Percentiles rank a stretch among this genome's conserved stretches.
Conservation (phyloP, 345 rosid genomes). For the Citrus sinensis region DNA sequence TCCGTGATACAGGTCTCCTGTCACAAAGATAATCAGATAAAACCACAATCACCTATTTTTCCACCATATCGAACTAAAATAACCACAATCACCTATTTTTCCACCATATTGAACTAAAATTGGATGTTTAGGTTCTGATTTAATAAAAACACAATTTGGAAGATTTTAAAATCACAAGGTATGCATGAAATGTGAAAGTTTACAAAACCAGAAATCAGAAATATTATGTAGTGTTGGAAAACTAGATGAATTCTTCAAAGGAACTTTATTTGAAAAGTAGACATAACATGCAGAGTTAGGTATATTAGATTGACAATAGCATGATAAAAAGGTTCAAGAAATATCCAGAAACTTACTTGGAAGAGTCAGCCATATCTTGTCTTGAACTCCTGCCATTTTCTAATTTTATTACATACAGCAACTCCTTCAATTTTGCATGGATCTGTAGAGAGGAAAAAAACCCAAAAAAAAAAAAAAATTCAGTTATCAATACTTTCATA, state of each 20-base stretch:
- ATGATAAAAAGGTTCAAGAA: conserved; percentile 1
- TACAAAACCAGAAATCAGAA: neutral
- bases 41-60: neutral
- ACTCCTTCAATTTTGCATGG: conserved; percentile 60
- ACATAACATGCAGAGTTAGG: neutral
- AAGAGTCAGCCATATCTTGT: conserved; percentile 42
- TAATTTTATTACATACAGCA: conserved; percentile 46
- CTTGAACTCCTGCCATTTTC: conserved; percentile 52
- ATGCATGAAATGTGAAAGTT: neutral
- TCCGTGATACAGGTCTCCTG: conserved; percentile 62
- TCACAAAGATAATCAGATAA: conserved; percentile 16
- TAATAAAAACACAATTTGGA: neutral
- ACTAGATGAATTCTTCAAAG: conserved; percentile 5
- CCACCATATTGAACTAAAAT: neutral
- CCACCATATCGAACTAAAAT: neutral
- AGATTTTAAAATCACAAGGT: neutral
- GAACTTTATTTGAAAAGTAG: neutral
- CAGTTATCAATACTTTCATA: neutral
- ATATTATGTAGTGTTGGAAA: neutral
- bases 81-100: neutral
- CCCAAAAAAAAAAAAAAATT: neutral
- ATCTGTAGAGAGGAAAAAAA: conserved; percentile 39
- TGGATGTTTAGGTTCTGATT: neutral
- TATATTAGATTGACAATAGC: neutral
- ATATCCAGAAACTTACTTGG: conserved; percentile 46